Evolutionary conservation across 108 stramenopile genomes (phyloP), one percentile per base, ranked within the genome.

Genomic region (Skeletonema tropicum): DNA sequence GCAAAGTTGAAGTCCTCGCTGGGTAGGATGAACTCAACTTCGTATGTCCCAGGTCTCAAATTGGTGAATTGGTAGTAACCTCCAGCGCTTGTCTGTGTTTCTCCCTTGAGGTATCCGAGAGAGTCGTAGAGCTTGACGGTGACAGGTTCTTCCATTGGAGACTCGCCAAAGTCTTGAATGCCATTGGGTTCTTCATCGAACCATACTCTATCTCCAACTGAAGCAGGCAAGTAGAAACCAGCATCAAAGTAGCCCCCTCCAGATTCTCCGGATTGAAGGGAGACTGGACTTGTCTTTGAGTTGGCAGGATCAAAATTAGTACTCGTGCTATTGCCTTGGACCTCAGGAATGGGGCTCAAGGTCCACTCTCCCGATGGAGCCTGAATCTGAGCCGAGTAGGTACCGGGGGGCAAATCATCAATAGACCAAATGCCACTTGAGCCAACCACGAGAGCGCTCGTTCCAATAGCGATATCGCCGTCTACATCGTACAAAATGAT

Each of bases 391-490:
- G 48, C 62, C 3, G 48, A 64, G 66, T 81, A 81, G 7, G 64
- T 75, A 30, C 80, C 80, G 29, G 80, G 80, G 36, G 80, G 80
- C 64, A 81, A 60, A 31, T 71, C 80, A 12, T 71, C 69, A 36
- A 81, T 61, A 19, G 55, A 31, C 38, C 58, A 81, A 31, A 64
- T 45, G 13, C 80, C 80, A 55, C 71, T 59, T 13, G 31, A 38
- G 45, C 30, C 68, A 26, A 55, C 52, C 2, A 55, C 52, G 9
- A n/a, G 5, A 55, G 80, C 64, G 23, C 57, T 57, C 2, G 61
- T 68, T 13, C 32, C 23, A 35, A 26, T 46, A 2, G 71, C 74
- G 46, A 64, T 21, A 55, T 81, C 80, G 39, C 74, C 80, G 42
- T 81, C 80, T 52, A 58, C 46, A 66, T 81, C 74, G 38, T 39